Base-by-base conservation (phyloP, 768 basidiomycete species). In the Paxillus ammoniavirescens region DNA sequence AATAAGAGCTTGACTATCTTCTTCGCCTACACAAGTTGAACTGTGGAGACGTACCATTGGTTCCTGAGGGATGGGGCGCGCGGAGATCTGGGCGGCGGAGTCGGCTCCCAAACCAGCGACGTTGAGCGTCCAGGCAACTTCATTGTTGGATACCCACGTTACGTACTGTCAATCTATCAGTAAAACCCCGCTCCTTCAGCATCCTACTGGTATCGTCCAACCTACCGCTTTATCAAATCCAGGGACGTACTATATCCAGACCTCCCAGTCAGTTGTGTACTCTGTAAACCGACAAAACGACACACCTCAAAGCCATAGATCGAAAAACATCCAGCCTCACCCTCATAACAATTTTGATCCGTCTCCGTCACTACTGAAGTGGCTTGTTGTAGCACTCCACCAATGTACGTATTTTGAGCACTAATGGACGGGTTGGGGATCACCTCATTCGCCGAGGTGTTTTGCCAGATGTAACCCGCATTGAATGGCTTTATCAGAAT, bases 231-330 rank as follows among this genome's bases (percentile, higher is more conserved):
- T 71, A 56, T 87, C 85, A 61, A 84, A 87, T 42, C 92, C 91
- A 23, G 68, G 64, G n/a, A 64, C 59, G n/a, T 69, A 69, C 68
- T 69, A 21, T 17, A 47, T 33, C 26, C 23, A 36, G 8, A 36
- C 21, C 14, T 18, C 23, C 33, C 35, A 13, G 17, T 50, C 33
- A 53, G 46, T 17, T 44, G 26, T 18, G 40, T 10, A 4, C 18
- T 41, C 15, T 26, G 46, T 23, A 30, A 49, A 56, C 30, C 45
- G 12, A 42, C 42, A 33, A 23, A 18, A n/a, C 38, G 18, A 55
- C 74, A 42, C 36, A 80, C 82, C 75, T 90, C 91, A 56, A 93
- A 93, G 7, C 90, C 93, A 58, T 94, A 93, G 5, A 82, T 69
- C 7, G 87, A 80, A 65, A 78, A 92, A 62, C 89, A 88, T 2